These are phyloP conservation scores for Phaeoacremonium minimum DNA, from an alignment of 2,329 filamentous ascomycete genomes.

Conservation along the genomic window DNA sequence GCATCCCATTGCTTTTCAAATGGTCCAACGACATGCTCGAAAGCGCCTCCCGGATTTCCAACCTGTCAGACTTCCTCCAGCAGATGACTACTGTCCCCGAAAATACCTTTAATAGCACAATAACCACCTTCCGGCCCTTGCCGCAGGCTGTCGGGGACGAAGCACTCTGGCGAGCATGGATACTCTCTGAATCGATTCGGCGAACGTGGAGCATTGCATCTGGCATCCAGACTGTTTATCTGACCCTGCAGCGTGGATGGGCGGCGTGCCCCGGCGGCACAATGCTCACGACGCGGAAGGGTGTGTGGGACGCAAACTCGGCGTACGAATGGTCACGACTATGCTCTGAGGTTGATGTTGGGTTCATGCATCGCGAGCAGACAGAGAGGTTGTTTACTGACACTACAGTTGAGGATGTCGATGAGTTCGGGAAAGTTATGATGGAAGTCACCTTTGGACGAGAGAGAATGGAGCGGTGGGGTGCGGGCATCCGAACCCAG, in stretches of 20 bases:
- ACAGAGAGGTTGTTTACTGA: conserved; percentile 7
- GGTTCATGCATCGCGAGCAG: conserved; percentile 6
- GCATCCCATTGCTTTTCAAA: conserved; percentile 3
- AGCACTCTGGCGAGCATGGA: conserved; percentile 16
- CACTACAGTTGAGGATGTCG: conserved; percentile 8
- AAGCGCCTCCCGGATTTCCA: neutral
- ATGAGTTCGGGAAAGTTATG: conserved; percentile 7
- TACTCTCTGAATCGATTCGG: conserved; percentile 17
- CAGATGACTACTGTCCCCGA: neutral
- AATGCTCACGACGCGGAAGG: conserved; percentile 15
- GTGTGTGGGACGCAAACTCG: conserved; percentile 14
- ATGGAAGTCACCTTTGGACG: conserved; percentile 8
- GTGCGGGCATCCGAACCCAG: neutral
- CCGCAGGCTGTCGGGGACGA: conserved; percentile 1
- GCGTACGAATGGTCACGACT: conserved; percentile 15
- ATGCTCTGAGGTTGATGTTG: conserved; percentile 5
- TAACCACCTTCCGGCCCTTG: neutral
- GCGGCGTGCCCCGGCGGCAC: conserved; percentile 14
- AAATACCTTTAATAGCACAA: neutral
- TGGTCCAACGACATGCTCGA: conserved; percentile 6
- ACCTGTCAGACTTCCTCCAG: neutral
- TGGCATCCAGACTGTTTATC: conserved; percentile 9
- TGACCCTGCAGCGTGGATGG: conserved; percentile 9
- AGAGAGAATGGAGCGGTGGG: conserved; percentile 12
- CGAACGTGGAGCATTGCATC: conserved; percentile 14